A percentile compares a stretch with the other conserved stretches of the same genome.
Conservation (phyloP, 805 yeast species). For the Hanseniaspora valbyensis region DNA sequence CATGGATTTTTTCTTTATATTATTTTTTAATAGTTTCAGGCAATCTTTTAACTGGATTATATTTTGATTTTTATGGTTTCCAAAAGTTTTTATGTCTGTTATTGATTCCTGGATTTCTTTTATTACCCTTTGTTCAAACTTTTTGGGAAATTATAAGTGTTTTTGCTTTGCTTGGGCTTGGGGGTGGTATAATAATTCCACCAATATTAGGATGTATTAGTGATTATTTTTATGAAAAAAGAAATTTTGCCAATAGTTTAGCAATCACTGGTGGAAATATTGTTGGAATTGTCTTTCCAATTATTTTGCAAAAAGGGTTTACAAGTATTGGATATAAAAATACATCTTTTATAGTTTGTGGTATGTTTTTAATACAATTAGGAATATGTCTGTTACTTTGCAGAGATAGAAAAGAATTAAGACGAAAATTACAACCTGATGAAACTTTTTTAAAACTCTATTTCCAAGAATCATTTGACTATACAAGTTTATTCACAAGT, state of each 20-base stretch:
- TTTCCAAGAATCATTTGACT: constrained; percentile 29
- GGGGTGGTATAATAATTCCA: constrained; percentile 41
- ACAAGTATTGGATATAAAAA: constrained; percentile 45
- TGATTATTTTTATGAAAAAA: constrained; percentile 48
- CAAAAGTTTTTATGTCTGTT: constrained; percentile 36
- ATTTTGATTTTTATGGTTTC: constrained; percentile 53
- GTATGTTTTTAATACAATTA: constrained; percentile 24
- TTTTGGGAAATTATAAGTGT: constrained; percentile 48
- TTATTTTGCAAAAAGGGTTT: constrained; percentile 39
- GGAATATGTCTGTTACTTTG: constrained; percentile 29
- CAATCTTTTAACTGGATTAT: constrained; percentile 34
- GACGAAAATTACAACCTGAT: constrained; percentile 3
- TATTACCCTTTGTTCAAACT: constrained; percentile 43
- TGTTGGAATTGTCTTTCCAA: constrained; percentile 55
- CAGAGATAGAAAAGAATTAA: constrained; percentile 27
- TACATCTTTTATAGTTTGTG: constrained; percentile 44
- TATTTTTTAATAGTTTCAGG: constrained; percentile 25
- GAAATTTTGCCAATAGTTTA: constrained; percentile 52
- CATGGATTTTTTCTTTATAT: constrained; percentile 52
- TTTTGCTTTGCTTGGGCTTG: constrained; percentile 44
- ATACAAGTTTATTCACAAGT: constrained; percentile 31
- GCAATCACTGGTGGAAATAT: constrained; percentile 57
- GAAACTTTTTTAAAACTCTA: constrained; percentile 16
- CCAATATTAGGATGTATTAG: constrained; percentile 47
- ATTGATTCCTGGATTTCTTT: constrained; percentile 36